Base-by-base conservation (phyloP, 2,329 filamentous ascomycete genomes). In the Fusarium brevicatenulatum region DNA sequence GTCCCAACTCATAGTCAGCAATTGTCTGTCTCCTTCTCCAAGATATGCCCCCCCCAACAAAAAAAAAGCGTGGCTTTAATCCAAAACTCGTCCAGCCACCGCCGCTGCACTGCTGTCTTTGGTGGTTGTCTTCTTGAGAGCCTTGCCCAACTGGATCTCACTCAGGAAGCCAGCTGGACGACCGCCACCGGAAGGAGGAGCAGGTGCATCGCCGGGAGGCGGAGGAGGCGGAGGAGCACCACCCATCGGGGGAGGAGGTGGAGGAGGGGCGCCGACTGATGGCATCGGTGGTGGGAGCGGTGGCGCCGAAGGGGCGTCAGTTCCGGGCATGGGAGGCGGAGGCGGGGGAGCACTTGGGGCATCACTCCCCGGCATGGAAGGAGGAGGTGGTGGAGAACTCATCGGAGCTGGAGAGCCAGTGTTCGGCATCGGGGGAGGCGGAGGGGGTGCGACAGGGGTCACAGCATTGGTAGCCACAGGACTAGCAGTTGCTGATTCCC, bases 121-220 rank as follows among this genome's bases (percentile, higher is more conserved):
- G 2, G 96, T 98, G 81, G 92, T 86, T 30, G 95, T 94, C 87
- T 98, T 98, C 86, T 88, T 95, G 79, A 99, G 85, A 6, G 90
- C 83, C 82, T 83, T 95, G 47, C 96, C 95, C 70, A 90, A 84
- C 79, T 95, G 91, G 70, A 99, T 98, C 80, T 97, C 90, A 66
- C 91, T 91, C 72, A 99, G 82, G 78, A 99, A 87, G 2, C 91
- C 90, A 25, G 89, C 78, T 25, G 90, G 89, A 34, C 88, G 85
- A 1, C 84, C 87, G 36, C 83, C 82, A 16, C 79, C 67, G 10
- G 89, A 84, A 9, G 90, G 86, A 9, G 86, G 83, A 37, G 83
- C 77, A 55, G 81, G 80, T 59, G 82, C 81, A 50, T 78, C 83
- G 23, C 81, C 82, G 4, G 85, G 87, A 72, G 82, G 86, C 42